Percentiles rank a stretch among this genome's conserved stretches.
phyloP scores from a whole-genome alignment of 2,329 filamentous ascomycete species.

The Microdochium nivale region DNA sequence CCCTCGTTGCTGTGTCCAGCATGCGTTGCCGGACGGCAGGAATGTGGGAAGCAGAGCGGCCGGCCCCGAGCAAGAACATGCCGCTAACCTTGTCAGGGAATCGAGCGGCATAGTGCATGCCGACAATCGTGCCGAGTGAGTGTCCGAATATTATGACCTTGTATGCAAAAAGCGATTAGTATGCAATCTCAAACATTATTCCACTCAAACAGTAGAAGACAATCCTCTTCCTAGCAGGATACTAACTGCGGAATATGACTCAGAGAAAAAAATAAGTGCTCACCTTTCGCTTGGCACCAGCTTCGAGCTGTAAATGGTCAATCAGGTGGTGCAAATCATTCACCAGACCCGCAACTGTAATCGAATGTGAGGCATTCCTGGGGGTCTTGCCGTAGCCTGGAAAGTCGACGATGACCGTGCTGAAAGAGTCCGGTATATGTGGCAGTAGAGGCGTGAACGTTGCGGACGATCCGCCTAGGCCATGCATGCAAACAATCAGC shows the following conservation, averaged over 20 bases:
- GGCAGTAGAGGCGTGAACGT: conserved; percentile 13
- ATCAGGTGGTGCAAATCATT: conserved; percentile 16
- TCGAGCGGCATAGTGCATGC: conserved; percentile 24
- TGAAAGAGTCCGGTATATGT: conserved; percentile 6
- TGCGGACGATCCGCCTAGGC: conserved; percentile 15
- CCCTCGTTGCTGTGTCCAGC: conserved; percentile 15
- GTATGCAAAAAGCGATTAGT: not conserved
- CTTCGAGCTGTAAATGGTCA: conserved; percentile 6
- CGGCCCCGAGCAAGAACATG: conserved; percentile 22
- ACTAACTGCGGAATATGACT: too few species aligned
- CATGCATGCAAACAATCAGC: conserved; percentile 17
- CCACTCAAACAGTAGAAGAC: too few species aligned
- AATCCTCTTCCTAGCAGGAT: too few species aligned
- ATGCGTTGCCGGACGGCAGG: conserved; percentile 19
- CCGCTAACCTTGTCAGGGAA: conserved; percentile 14
- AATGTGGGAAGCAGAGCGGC: conserved; percentile 19
- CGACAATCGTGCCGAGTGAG: conserved; percentile 24
- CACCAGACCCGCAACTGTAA: conserved; percentile 15
- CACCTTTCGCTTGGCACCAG: too few species aligned
- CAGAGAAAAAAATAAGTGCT: too few species aligned
- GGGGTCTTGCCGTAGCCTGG: conserved; percentile 18
- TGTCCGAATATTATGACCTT: conserved; percentile 21
- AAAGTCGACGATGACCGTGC: conserved; percentile 15
- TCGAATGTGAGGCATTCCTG: conserved; percentile 2
- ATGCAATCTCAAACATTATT: too few species aligned